Base-by-base conservation (phyloP, 306 rosid species). In the Prunus salicina region DNA sequence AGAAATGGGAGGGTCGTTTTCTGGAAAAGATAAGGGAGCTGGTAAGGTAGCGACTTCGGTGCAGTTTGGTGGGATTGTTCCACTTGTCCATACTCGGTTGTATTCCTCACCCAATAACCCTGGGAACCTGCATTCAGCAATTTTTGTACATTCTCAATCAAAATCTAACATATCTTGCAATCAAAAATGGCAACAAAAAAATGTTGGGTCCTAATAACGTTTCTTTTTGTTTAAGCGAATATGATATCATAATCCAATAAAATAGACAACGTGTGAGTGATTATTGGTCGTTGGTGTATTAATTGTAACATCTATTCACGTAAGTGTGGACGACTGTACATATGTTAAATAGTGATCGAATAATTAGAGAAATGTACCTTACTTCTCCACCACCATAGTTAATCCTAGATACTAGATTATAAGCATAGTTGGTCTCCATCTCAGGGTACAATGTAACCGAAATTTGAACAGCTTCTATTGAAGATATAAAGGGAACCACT, bases 381-480 rank as follows among this genome's bases (percentile, higher is more conserved):
- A 69, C 41, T 69, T 69, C 61, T 27, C 28, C 30, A 24, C 73
- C 73, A 69, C 73, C 73, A 50, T 8, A 51, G 58, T 69, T 69
- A 27, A 69, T 25, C 60, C 73, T 27, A 28, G 61, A 25, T 18
- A 50, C 27, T 25, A 69, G 41, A 27, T 69, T 7, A 19, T 25
- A 69, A 69, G 73, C 56, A 2, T 69, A 16, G 14, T 28, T 69
- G 8, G 45, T 8, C 60, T 69, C 73, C 73, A 69, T 69, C 10
- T 50, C 9, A 50, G 18, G 15, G 60, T 69, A 69, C 46, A 69
- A 69, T 3, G 72, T 24, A 13, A 27, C 38, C 20, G 5, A 49
- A 14, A 68, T 45, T 22, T 57, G 73, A 69, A 69, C 73, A 50
- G 45, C 51, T 43, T 76, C 79, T 32, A 76, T 22, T 10, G 73